Evolutionary conservation across 2,329 filamentous ascomycete species (phyloP).

Genomic region (Metarhizium rileyi): DNA sequence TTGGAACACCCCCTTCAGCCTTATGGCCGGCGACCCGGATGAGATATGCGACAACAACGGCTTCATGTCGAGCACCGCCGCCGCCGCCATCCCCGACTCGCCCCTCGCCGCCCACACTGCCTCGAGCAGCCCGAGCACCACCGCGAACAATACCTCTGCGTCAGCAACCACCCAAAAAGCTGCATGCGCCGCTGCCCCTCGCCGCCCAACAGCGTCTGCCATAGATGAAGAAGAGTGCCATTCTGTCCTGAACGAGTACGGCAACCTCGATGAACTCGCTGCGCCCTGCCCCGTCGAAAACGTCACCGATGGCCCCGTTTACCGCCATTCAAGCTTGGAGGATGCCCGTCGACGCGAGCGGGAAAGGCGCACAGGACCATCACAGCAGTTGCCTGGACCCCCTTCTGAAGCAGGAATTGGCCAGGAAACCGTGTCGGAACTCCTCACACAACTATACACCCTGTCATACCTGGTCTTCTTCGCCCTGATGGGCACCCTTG

Average conservation of each 20-base stretch:
- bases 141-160: neutral
- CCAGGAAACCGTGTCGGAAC: constrained; percentile 30
- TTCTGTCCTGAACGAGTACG: constrained; percentile 20
- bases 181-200: neutral
- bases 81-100: neutral
- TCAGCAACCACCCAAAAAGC: neutral
- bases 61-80: neutral
- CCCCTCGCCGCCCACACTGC: neutral
- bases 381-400: constrained; percentile 7
- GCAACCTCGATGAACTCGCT: constrained; percentile 33
- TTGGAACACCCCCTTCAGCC: neutral
- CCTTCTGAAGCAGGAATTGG: constrained; percentile 3
- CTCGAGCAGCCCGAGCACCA: neutral
- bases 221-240: constrained; percentile 10
- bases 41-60: neutral
- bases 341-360: constrained; percentile 7
- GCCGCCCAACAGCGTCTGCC: neutral
- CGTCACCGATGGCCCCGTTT: constrained; percentile 6
- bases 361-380: constrained; percentile 4
- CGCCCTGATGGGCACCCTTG: constrained; percentile 73
- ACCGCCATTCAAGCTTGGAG: constrained; percentile 11
- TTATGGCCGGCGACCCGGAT: neutral
- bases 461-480: constrained; percentile 79
- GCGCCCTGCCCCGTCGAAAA: constrained; percentile 19
- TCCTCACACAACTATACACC: constrained; percentile 55